Evolutionary conservation across 1,139 yeast species (phyloP), one percentile per base, ranked within the genome.

Genomic region (Scheffersomyces illinoinensis): DNA sequence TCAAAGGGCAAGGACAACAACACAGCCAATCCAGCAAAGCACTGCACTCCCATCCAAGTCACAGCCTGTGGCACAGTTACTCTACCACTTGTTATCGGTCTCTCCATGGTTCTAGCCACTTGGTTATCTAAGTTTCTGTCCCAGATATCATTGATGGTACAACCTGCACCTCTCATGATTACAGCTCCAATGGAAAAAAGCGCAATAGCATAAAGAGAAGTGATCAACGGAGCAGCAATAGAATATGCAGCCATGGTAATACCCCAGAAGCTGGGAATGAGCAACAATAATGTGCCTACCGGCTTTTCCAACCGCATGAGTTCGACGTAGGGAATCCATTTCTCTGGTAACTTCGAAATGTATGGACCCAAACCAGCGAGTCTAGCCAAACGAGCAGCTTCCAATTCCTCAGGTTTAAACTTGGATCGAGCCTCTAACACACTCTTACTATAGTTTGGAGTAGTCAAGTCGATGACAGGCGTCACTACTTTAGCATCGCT

Each of bases 91-190:
- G 99, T 96, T 53, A 96, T 82, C 12, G 99, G 99, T 65, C 99
- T 81, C 68, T 88, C 92, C 58, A 88, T 84, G 0, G 99, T 93
- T 65, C 99, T 83, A 10, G 90, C 89, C 2, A 96, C 99, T 71
- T 92, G 85, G 62, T 84, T 82, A 68, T 96, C 99, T 57, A 93
- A 78, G 61, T 93, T 81, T 59, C 93, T 79, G 71, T 96, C 99
- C 71, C 89, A 78, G 57, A 93, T 79, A 72, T 96, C 99, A 69
- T 96, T 96, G 59, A 96, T 89, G 0, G 97, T 93, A 71, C 99
- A 96, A 0, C 99, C 99, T 1, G 98, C 98, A 50, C 98, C 98
- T 73, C 99, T 85, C 97, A 96, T 95, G 18, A 93, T 81, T 50
- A 93, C 70, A 0, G 98, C 86, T 14, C 99, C 99, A 3, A 88